These are phyloP conservation scores for Moesziomyces sp. DNA, from an alignment of 1,284 basidiomycete genomes.

Conservation along the genomic window DNA sequence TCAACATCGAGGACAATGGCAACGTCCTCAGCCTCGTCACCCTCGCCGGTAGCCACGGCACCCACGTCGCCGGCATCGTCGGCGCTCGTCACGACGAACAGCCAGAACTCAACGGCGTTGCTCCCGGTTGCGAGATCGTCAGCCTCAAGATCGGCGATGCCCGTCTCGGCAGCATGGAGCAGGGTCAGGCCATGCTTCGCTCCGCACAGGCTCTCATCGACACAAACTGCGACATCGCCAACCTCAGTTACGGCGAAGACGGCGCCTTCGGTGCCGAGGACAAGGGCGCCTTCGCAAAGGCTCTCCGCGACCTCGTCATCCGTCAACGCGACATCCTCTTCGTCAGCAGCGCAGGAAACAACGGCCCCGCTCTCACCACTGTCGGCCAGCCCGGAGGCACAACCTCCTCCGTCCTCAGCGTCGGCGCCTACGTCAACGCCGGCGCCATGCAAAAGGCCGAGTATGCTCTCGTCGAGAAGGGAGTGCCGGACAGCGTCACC, in stretches of 20 bases:
- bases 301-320: conserved; percentile 61
- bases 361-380: conserved; percentile 67
- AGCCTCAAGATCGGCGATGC: conserved; percentile 63
- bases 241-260: conserved; percentile 68
- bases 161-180: conserved; percentile 66
- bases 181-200: conserved; percentile 67
- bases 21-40: conserved; percentile 63
- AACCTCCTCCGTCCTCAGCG: conserved; percentile 64
- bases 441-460: conserved; percentile 68
- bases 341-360: conserved; percentile 65
- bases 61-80: conserved; percentile 68
- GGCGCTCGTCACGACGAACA: conserved; percentile 61
- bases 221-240: conserved; percentile 66
- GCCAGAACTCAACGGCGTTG: conserved; percentile 65
- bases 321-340: conserved; percentile 64
- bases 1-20: conserved; percentile 64
- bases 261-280: conserved; percentile 65
- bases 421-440: conserved; percentile 67
- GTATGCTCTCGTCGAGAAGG: conserved; percentile 67
- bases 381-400: conserved; percentile 67
- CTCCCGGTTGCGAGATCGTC: conserved; percentile 67
- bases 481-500: conserved; percentile 63
- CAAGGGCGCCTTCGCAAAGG: conserved; percentile 65
- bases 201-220: conserved; percentile 67
- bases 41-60: conserved; percentile 66